A percentile compares a stretch with the other conserved stretches of the same genome.
Conservation (phyloP, 306 rosid species). For the Argentina anserina region DNA sequence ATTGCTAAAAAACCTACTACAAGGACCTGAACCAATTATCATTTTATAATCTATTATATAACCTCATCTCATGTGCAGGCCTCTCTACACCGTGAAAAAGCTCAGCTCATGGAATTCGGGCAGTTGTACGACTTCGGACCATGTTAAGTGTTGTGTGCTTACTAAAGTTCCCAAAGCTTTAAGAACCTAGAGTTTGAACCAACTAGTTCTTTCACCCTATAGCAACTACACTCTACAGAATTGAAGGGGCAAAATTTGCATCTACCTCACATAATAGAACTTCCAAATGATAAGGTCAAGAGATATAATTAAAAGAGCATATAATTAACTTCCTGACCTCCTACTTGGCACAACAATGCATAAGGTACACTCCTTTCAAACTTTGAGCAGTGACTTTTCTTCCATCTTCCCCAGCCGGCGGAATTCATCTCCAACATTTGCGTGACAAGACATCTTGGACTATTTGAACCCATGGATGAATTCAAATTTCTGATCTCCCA, state of each 20-base stretch:
- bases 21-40: neutral
- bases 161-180: neutral
- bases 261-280: slow-evolving; percentile 10
- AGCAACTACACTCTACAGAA: neutral
- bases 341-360: slow-evolving; percentile 86
- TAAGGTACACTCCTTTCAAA: slow-evolving; percentile 84
- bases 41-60: neutral
- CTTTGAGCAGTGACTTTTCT: slow-evolving; percentile 58
- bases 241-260: neutral
- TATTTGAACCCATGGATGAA: slow-evolving; percentile 56
- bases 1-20: neutral
- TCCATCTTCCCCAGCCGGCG: slow-evolving; percentile 71
- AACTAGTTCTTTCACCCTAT: neutral
- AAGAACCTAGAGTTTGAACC: neutral
- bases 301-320: slow-evolving; percentile 10
- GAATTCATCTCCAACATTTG: slow-evolving; percentile 86
- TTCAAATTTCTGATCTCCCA: slow-evolving; percentile 87
- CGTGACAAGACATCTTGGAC: slow-evolving; percentile 67
- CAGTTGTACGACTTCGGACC: neutral
- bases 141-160: neutral
- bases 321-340: slow-evolving; percentile 52
- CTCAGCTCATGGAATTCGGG: neutral
- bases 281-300: neutral
- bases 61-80: neutral
- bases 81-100: neutral